These are phyloP conservation scores for Capsicum rhomboideum DNA, from an alignment of 257 asterid species.

Conservation along the genomic window DNA sequence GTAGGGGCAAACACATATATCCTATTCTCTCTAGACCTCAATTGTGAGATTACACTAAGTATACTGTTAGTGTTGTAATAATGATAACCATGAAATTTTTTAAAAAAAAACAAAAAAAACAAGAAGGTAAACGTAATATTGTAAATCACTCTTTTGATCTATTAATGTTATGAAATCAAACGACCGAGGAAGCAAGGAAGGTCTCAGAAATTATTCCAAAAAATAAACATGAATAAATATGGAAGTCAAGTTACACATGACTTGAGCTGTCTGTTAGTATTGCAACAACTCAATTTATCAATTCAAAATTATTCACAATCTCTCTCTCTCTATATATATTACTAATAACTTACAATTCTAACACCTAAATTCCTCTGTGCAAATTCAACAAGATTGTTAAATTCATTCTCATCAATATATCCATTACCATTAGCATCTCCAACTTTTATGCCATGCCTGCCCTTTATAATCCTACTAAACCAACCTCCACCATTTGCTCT, in stretches of 20 bases:
- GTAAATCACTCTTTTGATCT: too few species aligned
- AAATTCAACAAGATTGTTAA: slow-evolving; percentile 20
- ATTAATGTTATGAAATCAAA: too few species aligned
- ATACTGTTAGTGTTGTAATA: too few species aligned
- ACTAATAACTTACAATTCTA: slow-evolving; percentile 1
- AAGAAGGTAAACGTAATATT: too few species aligned
- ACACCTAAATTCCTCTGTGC: slow-evolving; percentile 30
- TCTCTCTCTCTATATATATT: too few species aligned
- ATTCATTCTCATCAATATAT: slow-evolving; percentile 27
- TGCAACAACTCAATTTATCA: not conserved
- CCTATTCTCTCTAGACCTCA: too few species aligned
- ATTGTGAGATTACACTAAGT: too few species aligned
- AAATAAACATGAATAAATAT: not conserved
- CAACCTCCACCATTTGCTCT: slow-evolving; percentile 16
- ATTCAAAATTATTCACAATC: not conserved
- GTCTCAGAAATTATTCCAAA: not conserved
- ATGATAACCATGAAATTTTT: too few species aligned
- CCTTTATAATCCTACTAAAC: slow-evolving; percentile 15
- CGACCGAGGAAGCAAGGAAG: not conserved
- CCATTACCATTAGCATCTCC: slow-evolving; percentile 27
- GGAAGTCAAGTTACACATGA: not conserved
- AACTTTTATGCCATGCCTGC: slow-evolving; percentile 15
- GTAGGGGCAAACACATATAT: too few species aligned
- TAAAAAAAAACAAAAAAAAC: too few species aligned
- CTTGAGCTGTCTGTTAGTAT: not conserved